Evolutionary conservation across 345 rosid species (phyloP).

Genomic region (Gossypium thurberi): DNA sequence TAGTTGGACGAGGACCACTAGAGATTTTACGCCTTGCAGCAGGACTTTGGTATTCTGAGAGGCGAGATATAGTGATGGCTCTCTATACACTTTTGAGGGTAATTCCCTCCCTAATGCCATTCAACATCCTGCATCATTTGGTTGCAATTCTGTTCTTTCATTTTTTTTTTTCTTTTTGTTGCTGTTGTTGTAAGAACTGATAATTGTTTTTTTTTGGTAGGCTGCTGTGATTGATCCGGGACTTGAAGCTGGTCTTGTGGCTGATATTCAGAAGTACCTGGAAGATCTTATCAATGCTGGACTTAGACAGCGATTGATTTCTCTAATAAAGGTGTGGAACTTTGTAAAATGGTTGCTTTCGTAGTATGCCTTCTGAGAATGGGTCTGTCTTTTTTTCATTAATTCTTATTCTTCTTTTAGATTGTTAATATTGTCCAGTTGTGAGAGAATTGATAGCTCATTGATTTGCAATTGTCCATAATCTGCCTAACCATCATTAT

Average conservation of each 20-base stretch:
- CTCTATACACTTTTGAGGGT: constrained; percentile 77
- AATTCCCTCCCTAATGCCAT: constrained; percentile 11
- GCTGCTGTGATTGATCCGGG: constrained; percentile 90
- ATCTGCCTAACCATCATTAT: background rate
- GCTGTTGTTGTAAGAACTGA: constrained; percentile 1
- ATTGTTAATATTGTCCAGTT: background rate
- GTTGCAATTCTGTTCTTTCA: background rate
- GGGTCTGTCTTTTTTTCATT: background rate
- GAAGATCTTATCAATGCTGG: constrained; percentile 73
- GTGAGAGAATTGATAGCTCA: background rate
- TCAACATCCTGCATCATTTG: background rate
- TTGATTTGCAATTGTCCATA: background rate
- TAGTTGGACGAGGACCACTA: constrained; percentile 71
- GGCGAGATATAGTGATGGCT: constrained; percentile 74
- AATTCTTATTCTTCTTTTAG: background rate
- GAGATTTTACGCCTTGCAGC: constrained; percentile 87
- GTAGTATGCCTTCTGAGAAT: background rate
- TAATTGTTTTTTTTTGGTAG: constrained; percentile 34
- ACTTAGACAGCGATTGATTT: constrained; percentile 70
- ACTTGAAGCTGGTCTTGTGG: constrained; percentile 58
- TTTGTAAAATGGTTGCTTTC: background rate
- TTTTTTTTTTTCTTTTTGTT: background rate
- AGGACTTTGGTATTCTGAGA: constrained; percentile 94
- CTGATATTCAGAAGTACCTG: constrained; percentile 66
- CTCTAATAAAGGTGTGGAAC: constrained; percentile 61